A percentile compares a stretch with the other conserved stretches of the same genome.
These are phyloP conservation scores for Penicillium sp. DNA, from an alignment of 2,329 filamentous ascomycete genomes.

Conservation along the genomic window DNA sequence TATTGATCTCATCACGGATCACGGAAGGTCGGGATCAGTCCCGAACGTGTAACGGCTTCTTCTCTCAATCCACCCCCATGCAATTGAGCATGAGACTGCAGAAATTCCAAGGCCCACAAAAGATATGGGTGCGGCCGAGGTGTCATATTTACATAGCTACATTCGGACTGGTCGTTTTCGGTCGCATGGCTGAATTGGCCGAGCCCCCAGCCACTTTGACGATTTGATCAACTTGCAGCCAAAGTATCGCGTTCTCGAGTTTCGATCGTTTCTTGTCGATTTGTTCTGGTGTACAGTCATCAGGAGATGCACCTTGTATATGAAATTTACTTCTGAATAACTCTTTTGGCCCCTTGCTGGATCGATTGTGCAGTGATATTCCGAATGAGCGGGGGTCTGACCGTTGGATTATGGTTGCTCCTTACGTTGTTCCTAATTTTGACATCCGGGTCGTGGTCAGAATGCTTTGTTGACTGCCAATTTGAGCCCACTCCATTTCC, in stretches of 20 bases:
- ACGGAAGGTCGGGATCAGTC: neutral
- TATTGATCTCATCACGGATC: neutral
- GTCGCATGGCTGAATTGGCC: neutral
- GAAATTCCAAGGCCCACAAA: neutral
- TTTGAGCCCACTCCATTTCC: neutral
- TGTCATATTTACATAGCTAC: neutral
- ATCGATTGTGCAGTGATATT: neutral
- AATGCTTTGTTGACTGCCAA: neutral
- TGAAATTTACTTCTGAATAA: neutral
- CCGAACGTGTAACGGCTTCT: neutral
- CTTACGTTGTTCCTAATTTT: neutral
- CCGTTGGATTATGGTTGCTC: neutral
- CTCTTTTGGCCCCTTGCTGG: conserved; percentile 1
- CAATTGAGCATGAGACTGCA: neutral
- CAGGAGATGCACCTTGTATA: neutral
- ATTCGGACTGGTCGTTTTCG: conserved; percentile 5
- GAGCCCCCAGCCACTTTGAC: neutral
- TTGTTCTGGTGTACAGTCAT: neutral
- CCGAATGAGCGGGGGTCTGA: neutral
- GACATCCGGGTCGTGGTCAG: neutral
- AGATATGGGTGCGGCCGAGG: neutral
- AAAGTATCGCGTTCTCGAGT: neutral
- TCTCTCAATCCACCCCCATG: neutral
- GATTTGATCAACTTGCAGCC: neutral
- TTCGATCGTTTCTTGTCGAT: neutral